Conservation (phyloP, 768 basidiomycete species). For the Macrolepiota albuminosa region DNA sequence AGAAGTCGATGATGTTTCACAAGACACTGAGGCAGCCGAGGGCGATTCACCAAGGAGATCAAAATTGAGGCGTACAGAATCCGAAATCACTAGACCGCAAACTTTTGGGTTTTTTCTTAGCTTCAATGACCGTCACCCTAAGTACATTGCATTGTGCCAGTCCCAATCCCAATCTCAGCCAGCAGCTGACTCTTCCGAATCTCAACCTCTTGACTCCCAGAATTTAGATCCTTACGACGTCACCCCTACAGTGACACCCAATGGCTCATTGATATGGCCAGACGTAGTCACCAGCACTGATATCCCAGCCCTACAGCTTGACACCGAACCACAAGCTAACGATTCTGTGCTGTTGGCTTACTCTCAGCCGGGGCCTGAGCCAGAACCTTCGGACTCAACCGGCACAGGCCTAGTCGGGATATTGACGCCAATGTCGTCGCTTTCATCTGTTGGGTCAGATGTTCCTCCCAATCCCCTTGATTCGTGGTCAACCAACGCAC, state of each 20-base stretch:
- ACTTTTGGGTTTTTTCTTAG: conserved; percentile 23
- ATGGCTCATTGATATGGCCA: conserved; percentile 45
- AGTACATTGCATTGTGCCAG: conserved; percentile 1
- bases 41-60: conserved; percentile 16
- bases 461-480: conserved; percentile 6
- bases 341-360: conserved; percentile 28
- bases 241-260: conserved; percentile 52
- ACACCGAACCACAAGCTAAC: conserved; percentile 25
- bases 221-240: conserved; percentile 41
- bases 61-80: conserved; percentile 31
- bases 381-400: conserved; percentile 6
- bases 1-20: conserved; percentile 18
- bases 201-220: conserved; percentile 35
- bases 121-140: conserved; percentile 3
- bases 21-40: conserved; percentile 1
- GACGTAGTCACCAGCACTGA: conserved; percentile 24
- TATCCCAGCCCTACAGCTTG: conserved; percentile 32
- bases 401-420: conserved; percentile 11
- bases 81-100: conserved; percentile 17
- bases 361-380: conserved; percentile 22
- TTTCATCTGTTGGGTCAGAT: conserved; percentile 17
- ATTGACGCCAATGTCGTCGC: conserved; percentile 15
- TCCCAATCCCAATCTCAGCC: conserved; percentile 3
- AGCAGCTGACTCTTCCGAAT: conserved; percentile 18
- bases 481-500: background rate